phyloP scores from a whole-genome alignment of 2,329 filamentous ascomycete genomes.

The Grosmannia huntii region DNA sequence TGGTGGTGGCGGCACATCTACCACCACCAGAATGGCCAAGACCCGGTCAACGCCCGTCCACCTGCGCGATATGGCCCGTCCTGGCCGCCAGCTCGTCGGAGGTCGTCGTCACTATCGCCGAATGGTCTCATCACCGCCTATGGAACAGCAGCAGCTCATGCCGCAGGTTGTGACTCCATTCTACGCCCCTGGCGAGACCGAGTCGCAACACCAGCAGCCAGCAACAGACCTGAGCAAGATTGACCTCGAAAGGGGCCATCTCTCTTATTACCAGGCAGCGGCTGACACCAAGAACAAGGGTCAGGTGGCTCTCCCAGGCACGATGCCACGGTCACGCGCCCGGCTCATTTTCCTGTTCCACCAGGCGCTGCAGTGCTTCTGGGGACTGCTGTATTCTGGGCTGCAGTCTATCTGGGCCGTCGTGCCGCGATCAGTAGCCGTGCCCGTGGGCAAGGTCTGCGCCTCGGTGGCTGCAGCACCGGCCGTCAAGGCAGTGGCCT shows the following conservation, averaged over 20 bases:
- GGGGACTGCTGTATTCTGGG: constrained; percentile 1
- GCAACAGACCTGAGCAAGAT: background rate
- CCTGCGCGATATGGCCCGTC: constrained; percentile 11
- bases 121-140: background rate
- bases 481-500: constrained; percentile 1
- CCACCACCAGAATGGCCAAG: background rate
- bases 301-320: background rate
- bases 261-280: background rate
- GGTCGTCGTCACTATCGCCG: constrained; percentile 6
- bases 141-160: background rate
- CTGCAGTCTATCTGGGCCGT: constrained; percentile 4
- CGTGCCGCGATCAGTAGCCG: constrained; percentile 9
- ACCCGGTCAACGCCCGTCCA: constrained; percentile 6
- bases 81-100: constrained; percentile 10
- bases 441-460: constrained; percentile 5
- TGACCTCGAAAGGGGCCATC: constrained; percentile 7
- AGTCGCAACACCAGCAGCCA: background rate
- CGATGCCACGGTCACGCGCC: background rate
- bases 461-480: constrained; percentile 4
- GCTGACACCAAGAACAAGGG: background rate
- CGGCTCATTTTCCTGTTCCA: constrained; percentile 8
- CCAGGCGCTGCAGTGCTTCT: constrained; percentile 7
- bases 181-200: background rate
- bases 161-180: constrained; percentile 2
- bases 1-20: constrained; percentile 6